phyloP scores from a whole-genome alignment of 768 basidiomycete genomes.

The Pleurotus djamor region DNA sequence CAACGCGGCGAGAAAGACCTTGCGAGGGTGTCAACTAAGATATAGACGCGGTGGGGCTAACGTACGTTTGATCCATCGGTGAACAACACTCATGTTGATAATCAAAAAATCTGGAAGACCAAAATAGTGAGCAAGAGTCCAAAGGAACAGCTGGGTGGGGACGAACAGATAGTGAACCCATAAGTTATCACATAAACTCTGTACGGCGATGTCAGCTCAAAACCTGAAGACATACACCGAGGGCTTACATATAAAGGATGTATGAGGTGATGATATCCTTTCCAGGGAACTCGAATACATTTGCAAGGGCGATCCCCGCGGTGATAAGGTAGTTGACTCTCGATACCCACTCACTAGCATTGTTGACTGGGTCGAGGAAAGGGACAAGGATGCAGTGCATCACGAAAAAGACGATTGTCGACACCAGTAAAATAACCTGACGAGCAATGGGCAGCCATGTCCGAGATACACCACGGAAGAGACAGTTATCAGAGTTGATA shows the following conservation, averaged over 20 bases:
- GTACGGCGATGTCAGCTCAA: constrained; percentile 5
- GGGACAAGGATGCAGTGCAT: constrained; percentile 60
- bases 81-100: constrained; percentile 49
- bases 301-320: constrained; percentile 59
- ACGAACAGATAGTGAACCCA: constrained; percentile 62
- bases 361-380: constrained; percentile 69
- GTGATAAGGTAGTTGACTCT: constrained; percentile 69
- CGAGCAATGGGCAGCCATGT: constrained; percentile 52
- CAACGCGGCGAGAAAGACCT: constrained; percentile 64
- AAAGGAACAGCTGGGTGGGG: neutral
- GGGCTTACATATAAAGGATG: constrained; percentile 57
- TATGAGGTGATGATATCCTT: constrained; percentile 55
- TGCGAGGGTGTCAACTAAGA: constrained; percentile 3
- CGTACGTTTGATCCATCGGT: constrained; percentile 62
- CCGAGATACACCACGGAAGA: constrained; percentile 57
- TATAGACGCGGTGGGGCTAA: neutral
- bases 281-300: constrained; percentile 57
- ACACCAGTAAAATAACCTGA: constrained; percentile 56
- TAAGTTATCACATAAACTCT: constrained; percentile 59
- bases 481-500: constrained; percentile 70
- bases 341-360: constrained; percentile 75
- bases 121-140: constrained; percentile 10
- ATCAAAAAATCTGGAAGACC: constrained; percentile 54
- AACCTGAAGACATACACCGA: neutral
- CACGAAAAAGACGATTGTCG: constrained; percentile 58